Evolutionary conservation across 441 rosid species (phyloP).

Genomic region (Arabidopsis lyrata): DNA sequence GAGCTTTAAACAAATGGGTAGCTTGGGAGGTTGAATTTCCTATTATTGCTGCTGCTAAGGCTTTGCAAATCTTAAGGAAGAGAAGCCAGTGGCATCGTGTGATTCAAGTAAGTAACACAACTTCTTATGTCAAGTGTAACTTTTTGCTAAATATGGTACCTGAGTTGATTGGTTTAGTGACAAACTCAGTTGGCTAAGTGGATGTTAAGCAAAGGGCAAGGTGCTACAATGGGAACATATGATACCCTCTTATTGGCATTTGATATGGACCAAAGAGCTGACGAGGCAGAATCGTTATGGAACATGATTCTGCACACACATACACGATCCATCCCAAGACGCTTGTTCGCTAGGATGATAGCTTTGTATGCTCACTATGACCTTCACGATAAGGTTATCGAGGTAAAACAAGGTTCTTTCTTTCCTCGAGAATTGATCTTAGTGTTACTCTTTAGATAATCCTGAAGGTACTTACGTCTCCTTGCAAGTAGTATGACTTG

Average conservation of each 20-base stretch:
- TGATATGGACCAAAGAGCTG: slow-evolving; percentile 75
- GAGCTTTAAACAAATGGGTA: slow-evolving; percentile 79
- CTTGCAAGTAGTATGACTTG: slow-evolving; percentile 8
- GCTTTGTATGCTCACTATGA: slow-evolving; percentile 77
- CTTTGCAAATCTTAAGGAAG: slow-evolving; percentile 59
- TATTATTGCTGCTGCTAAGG: slow-evolving; percentile 66
- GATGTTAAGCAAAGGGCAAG: slow-evolving; percentile 96
- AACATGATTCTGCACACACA: slow-evolving; percentile 78
- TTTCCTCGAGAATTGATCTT: slow-evolving; percentile 2
- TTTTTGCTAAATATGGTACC: neutral
- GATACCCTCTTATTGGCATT: slow-evolving; percentile 82
- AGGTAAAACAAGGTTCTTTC: slow-evolving; percentile 51
- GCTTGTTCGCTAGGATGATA: slow-evolving; percentile 81
- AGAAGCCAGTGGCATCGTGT: slow-evolving; percentile 72
- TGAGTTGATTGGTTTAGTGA: slow-evolving; percentile 20
- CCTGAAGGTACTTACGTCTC: neutral
- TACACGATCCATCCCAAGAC: slow-evolving; percentile 76
- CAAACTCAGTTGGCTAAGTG: slow-evolving; percentile 75
- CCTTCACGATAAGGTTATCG: slow-evolving; percentile 70
- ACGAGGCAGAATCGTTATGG: slow-evolving; percentile 92
- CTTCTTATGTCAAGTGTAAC: neutral
- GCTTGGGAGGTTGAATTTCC: slow-evolving; percentile 91
- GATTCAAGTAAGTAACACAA: slow-evolving; percentile 61
- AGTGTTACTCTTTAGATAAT: slow-evolving; percentile 1
- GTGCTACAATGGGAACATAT: slow-evolving; percentile 86